Evolutionary conservation across 1,139 yeast species (phyloP).

Genomic region (Kurtzmaniella quercitrusa): DNA sequence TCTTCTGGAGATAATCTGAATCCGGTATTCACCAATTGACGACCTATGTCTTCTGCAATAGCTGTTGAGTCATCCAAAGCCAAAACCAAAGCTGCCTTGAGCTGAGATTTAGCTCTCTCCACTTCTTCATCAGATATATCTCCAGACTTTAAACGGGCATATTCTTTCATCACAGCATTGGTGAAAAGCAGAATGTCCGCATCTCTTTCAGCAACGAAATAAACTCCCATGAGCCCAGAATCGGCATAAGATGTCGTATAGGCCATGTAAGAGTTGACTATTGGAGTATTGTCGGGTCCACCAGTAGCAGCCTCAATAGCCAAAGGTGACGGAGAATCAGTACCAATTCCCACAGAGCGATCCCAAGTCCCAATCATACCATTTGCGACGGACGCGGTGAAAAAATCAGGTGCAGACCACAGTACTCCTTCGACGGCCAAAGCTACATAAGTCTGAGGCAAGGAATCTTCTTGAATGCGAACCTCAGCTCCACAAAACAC

Average conservation of each 20-base stretch:
- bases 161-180: conserved; percentile 76
- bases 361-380: conserved; percentile 98
- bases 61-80: conserved; percentile 95
- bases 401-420: conserved; percentile 95
- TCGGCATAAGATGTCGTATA: conserved; percentile 97
- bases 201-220: conserved; percentile 76
- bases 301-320: conserved; percentile 73
- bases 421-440: conserved; percentile 97
- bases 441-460: conserved; percentile 91
- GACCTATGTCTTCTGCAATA: conserved; percentile 95
- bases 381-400: conserved; percentile 92
- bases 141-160: conserved; percentile 82
- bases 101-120: conserved; percentile 89
- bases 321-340: conserved; percentile 71
- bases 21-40: conserved; percentile 95
- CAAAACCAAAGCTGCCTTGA: conserved; percentile 84
- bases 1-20: conserved; percentile 87
- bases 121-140: conserved; percentile 80
- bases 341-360: conserved; percentile 77
- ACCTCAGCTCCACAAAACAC: conserved; percentile 83
- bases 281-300: conserved; percentile 45
- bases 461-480: conserved; percentile 72
- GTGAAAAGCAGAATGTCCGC: conserved; percentile 64
- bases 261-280: conserved; percentile 94
- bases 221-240: conserved; percentile 96